These are phyloP conservation scores for Samsoniella hepiali DNA, from an alignment of 2,329 filamentous ascomycete genomes.

Conservation along the genomic window DNA sequence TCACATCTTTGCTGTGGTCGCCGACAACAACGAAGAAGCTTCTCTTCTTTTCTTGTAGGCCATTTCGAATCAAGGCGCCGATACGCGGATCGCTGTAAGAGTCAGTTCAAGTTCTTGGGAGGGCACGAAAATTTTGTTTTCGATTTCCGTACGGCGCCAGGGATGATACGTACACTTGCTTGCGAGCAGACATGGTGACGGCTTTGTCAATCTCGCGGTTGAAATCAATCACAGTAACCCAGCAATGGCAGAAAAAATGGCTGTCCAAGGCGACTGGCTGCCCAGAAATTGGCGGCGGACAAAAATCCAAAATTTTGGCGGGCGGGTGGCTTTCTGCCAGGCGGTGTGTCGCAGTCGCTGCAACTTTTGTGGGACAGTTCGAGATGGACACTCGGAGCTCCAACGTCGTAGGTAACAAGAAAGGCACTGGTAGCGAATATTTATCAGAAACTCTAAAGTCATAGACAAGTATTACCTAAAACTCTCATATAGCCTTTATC, in stretches of 20 bases:
- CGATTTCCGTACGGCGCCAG: background rate
- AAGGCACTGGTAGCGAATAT: no score
- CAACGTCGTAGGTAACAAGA: no score
- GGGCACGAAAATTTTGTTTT: background rate
- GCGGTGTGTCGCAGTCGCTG: constrained; percentile 11
- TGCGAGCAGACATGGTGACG: constrained; percentile 54
- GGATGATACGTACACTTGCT: constrained; percentile 45
- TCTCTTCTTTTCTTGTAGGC: constrained; percentile 90
- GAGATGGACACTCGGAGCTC: background rate
- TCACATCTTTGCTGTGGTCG: constrained; percentile 91
- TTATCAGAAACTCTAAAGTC: no score
- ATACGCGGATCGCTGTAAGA: constrained; percentile 76
- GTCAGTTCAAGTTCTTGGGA: background rate
- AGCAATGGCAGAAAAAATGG: constrained; percentile 12
- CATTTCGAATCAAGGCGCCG: constrained; percentile 86
- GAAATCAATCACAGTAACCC: constrained; percentile 9
- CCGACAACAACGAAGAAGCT: constrained; percentile 98
- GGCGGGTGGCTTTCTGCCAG: constrained; percentile 32
- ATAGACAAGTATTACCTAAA: no score
- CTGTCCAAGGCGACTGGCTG: background rate
- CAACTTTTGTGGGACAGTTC: background rate
- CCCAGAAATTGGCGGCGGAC: constrained; percentile 32
- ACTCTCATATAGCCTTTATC: no score
- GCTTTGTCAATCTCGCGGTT: constrained; percentile 20
- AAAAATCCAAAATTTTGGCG: constrained; percentile 40